Conservation (phyloP, 2,329 filamentous ascomycete genomes). For the Sordariomycetes sp. region DNA sequence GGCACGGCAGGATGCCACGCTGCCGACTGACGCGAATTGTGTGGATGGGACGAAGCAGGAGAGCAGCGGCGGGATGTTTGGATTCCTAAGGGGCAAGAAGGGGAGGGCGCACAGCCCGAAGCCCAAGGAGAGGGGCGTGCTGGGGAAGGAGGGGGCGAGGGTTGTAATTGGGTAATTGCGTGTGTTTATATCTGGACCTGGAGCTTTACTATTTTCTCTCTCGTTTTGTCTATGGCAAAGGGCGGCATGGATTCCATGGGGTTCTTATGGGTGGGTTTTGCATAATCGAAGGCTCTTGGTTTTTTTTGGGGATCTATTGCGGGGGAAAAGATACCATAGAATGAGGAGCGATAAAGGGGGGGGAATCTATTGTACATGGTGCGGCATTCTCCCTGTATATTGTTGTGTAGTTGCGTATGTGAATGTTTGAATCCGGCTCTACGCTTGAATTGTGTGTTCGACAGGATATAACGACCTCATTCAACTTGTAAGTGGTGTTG, state of each 20-base stretch:
- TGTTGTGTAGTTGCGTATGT: neutral
- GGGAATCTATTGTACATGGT: neutral
- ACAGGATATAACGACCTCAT: too few species aligned
- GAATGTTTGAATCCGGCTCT: neutral
- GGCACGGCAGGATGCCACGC: slow-evolving; percentile 67
- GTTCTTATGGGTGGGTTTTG: neutral
- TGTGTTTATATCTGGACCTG: neutral
- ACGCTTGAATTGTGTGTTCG: too few species aligned
- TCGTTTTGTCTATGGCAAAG: too few species aligned
- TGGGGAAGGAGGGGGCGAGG: slow-evolving; percentile 89
- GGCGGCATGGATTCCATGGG: neutral
- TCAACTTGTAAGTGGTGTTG: too few species aligned
- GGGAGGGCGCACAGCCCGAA: slow-evolving; percentile 85
- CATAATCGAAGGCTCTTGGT: too few species aligned
- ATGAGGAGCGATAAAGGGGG: neutral
- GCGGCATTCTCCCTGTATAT: neutral
- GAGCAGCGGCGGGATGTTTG: slow-evolving; percentile 57
- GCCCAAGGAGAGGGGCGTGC: slow-evolving; percentile 80
- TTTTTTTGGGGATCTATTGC: neutral
- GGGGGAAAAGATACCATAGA: neutral
- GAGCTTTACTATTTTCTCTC: too few species aligned
- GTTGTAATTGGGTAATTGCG: slow-evolving; percentile 53
- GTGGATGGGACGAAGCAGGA: slow-evolving; percentile 1
- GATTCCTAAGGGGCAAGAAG: slow-evolving; percentile 81
- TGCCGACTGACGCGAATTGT: slow-evolving; percentile 44